Base-by-base conservation (phyloP, 495 filamentous ascomycete species). In the Filosporella fistucella region DNA sequence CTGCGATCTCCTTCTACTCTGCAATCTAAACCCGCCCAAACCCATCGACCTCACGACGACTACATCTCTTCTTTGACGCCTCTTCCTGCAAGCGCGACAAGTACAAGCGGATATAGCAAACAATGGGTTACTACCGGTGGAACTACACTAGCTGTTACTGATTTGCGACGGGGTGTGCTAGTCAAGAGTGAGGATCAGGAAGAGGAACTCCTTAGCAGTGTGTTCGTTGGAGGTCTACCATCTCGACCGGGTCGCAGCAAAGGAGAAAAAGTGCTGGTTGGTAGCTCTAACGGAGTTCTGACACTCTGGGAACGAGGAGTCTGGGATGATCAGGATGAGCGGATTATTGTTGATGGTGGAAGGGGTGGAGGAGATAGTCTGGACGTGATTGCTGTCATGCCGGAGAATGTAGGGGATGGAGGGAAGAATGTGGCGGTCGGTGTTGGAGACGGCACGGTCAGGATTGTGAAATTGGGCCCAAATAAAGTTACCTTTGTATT, bases 251-350 rank as follows among this genome's bases (percentile, higher is more conserved):
- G 79, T 29, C 71, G 78, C 16, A 81, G 84, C 43, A 80, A 81
- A 20, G 86, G 85, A 2, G 76, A 85, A 55, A 88, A 95, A 56
- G 70, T 95, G 1, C 64, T 90, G 1, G 82, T 95, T 1, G 93
- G 93, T 24, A 86, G 83, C 12, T 80, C 81, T 10, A 79, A 74
- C 8, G 93, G 93, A 13, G 77, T 95, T 4, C 56, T 96, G 51
- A 94, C 91, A 9, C 70, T 96, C 2, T 98, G 93, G 93, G 90
- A 97, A 58, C 85, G 80, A 54, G 93, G 91, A 1, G 76, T 81
- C 1, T 97, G 93, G 91, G 90, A 95, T 56, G 91, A 95, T 65
- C 89, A 95, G 62, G 86, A 93, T 52, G 89, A 95, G 62, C 78
- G 89, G 4, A 82, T 97, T 49, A 77, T 85, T 38, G 75, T 96